Evolutionary conservation across 176 grass and related monocot species (phyloP).

Genomic region (Themeda triandra): DNA sequence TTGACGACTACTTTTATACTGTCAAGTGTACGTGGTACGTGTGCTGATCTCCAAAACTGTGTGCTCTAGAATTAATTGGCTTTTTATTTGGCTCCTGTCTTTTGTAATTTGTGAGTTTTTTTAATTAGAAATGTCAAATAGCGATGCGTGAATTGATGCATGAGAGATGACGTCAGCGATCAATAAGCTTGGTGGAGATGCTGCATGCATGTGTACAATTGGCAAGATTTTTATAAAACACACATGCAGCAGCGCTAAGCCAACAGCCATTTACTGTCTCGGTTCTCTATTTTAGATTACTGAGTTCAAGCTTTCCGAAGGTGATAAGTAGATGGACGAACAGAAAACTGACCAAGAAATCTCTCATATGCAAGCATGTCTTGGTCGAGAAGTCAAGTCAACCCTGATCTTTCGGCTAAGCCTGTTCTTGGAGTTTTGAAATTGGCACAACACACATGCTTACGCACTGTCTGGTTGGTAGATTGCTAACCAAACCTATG

Average conservation of each 20-base stretch:
- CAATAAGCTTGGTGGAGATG: too few relatives aligned
- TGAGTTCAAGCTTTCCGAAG: neutral
- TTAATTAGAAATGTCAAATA: neutral
- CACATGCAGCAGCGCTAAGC: too few relatives aligned
- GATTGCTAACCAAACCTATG: neutral
- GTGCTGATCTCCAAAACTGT: too few relatives aligned
- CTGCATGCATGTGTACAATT: neutral
- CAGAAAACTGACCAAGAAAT: neutral
- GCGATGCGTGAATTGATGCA: too few relatives aligned
- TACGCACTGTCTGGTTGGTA: neutral
- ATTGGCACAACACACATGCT: neutral
- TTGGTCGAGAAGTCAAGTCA: constrained; percentile 4
- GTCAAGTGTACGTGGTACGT: neutral
- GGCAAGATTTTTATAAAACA: neutral
- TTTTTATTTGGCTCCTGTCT: neutral
- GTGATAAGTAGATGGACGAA: neutral
- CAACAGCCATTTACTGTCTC: too few relatives aligned
- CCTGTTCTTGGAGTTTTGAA: neutral
- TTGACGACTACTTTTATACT: neutral
- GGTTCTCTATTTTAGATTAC: too few relatives aligned
- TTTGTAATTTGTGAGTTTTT: neutral
- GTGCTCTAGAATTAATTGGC: too few relatives aligned
- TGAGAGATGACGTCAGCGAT: too few relatives aligned
- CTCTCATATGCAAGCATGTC: neutral
- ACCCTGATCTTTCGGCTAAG: constrained; percentile 13